Conservation (phyloP, 2,329 filamentous ascomycete species). For the Sporothrix inflata region DNA sequence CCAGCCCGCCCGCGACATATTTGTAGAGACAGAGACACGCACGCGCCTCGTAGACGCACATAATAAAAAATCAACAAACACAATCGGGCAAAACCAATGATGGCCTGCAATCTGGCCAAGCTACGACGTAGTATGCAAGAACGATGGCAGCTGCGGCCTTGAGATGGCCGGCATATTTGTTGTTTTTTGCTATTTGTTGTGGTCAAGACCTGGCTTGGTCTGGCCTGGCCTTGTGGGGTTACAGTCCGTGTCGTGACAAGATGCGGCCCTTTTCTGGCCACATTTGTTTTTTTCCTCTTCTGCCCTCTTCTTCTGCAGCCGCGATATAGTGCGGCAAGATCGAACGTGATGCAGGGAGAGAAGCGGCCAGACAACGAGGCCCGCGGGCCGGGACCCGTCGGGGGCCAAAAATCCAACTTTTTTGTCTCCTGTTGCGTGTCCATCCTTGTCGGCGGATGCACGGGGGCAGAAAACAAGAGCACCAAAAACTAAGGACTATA, state of each 20-base stretch:
- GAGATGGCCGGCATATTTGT: not conserved
- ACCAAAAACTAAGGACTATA: not conserved
- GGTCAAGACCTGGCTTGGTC: not conserved
- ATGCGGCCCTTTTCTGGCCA: not conserved
- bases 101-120: not conserved
- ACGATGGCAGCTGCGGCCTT: not conserved
- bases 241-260: not conserved
- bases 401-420: constrained; percentile 16
- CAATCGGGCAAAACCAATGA: not conserved
- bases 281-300: not conserved
- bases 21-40: too few relatives aligned
- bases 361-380: constrained; percentile 11
- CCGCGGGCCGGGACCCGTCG: constrained; percentile 11
- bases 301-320: not conserved
- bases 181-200: not conserved
- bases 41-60: not conserved
- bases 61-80: not conserved
- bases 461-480: not conserved
- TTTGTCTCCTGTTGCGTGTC: not conserved
- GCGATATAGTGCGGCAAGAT: constrained; percentile 8
- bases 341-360: not conserved
- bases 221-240: not conserved
- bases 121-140: not conserved
- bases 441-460: not conserved
- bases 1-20: not conserved